These are phyloP conservation scores for Cutaneotrichosporon sp. DNA, from an alignment of 1,284 basidiomycete species.

Conservation along the genomic window DNA sequence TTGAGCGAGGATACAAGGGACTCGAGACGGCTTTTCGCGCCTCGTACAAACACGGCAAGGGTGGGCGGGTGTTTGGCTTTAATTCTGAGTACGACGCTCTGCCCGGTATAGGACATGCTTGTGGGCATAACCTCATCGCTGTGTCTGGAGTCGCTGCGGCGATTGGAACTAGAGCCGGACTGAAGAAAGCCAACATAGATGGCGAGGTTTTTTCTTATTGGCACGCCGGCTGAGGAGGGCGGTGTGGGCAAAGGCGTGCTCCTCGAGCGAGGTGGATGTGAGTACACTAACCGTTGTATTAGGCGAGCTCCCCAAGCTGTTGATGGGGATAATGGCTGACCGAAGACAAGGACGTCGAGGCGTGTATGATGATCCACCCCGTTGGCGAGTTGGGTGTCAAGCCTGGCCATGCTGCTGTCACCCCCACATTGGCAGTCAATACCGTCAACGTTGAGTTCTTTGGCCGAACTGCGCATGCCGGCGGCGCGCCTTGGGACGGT, in stretches of 20 bases:
- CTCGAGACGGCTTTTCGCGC: slow-evolving; percentile 64
- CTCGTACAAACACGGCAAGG: slow-evolving; percentile 60
- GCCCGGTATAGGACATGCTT: slow-evolving; percentile 67
- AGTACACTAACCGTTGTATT: slow-evolving; percentile 54
- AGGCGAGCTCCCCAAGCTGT: too few species aligned
- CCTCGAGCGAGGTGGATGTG: slow-evolving; percentile 70
- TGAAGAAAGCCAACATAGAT: slow-evolving; percentile 64
- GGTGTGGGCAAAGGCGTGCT: slow-evolving; percentile 75
- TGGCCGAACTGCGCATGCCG: slow-evolving; percentile 66
- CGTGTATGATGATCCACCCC: slow-evolving; percentile 38
- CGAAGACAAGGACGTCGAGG: slow-evolving; percentile 28
- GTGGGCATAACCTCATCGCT: slow-evolving; percentile 84
- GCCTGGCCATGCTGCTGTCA: slow-evolving; percentile 23
- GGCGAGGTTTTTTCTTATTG: slow-evolving; percentile 74
- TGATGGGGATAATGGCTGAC: neutral
- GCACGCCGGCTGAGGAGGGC: slow-evolving; percentile 82
- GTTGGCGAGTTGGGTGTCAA: slow-evolving; percentile 3
- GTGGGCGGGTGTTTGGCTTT: slow-evolving; percentile 63
- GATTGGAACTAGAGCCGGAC: slow-evolving; percentile 65
- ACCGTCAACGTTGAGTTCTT: slow-evolving; percentile 36
- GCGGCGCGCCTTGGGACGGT: slow-evolving; percentile 62
- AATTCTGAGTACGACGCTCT: slow-evolving; percentile 62
- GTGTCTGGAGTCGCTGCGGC: slow-evolving; percentile 75
- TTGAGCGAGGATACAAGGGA: slow-evolving; percentile 53
- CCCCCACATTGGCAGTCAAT: slow-evolving; percentile 34